Evolutionary conservation across 176 grass and related monocot species (phyloP).

Genomic region (Poa pratensis): DNA sequence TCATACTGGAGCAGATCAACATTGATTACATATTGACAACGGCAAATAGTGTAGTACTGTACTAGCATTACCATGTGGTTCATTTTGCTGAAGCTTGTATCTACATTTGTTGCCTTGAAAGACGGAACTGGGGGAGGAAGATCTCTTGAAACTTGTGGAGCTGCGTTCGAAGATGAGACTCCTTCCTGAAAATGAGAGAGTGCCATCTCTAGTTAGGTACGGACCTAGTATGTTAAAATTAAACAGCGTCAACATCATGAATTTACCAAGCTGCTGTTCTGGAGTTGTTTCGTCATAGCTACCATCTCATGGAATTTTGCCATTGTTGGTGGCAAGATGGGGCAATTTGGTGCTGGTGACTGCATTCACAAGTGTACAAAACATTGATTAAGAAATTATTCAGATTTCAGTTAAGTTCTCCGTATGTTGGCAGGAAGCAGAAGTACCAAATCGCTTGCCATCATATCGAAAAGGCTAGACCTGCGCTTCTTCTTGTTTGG

Average conservation of each 20-base stretch:
- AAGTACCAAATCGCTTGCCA: constrained; percentile 50
- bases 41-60: not conserved
- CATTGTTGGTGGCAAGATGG: constrained; percentile 47
- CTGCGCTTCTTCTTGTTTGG: constrained; percentile 72
- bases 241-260: constrained; percentile 38
- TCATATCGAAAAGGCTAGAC: constrained; percentile 76
- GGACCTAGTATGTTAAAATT: not conserved
- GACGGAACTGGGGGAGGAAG: constrained; percentile 44
- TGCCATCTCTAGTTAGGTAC: constrained; percentile 23
- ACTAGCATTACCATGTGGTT: constrained; percentile 52
- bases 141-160: constrained; percentile 44
- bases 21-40: not conserved
- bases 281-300: constrained; percentile 51
- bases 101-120: constrained; percentile 43
- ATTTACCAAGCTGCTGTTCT: constrained; percentile 55
- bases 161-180: constrained; percentile 45
- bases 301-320: constrained; percentile 54
- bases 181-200: constrained; percentile 52
- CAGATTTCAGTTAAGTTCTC: constrained; percentile 18
- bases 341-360: constrained; percentile 50
- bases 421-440: constrained; percentile 34
- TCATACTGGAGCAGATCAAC: not conserved
- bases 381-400: constrained; percentile 28
- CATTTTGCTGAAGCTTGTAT: constrained; percentile 46
- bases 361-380: constrained; percentile 46